Base-by-base conservation (phyloP, 441 rosid species). In the Flueggea neowawraea region DNA sequence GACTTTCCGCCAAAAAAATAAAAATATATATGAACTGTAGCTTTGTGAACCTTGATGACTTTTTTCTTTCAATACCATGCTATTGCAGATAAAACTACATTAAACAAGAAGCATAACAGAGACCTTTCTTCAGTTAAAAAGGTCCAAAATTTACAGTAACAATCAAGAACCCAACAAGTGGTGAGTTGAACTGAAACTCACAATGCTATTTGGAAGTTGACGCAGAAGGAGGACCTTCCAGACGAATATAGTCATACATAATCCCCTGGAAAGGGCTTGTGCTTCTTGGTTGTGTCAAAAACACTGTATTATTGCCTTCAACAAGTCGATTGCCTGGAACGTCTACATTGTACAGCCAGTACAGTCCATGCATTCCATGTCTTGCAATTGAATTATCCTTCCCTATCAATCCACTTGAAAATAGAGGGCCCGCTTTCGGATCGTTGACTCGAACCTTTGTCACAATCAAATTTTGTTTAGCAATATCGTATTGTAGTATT, bases 191-290 rank as follows among this genome's bases (percentile, higher is more conserved):
- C 6, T 33, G 39, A 33, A 33, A 33, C 39, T 33, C n/a, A n/a
- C n/a, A 33, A 6, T 33, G 4, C 39, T 33, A 33, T 4, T 36
- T 36, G 41, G 41, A 36, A 36, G 10, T 22, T 1, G 45, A 11
- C 1, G 50, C 4, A 0, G 50, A 9, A 10, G 52, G 13, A 12
- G 94, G 92, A 16, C 76, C 83, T 85, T 91, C 96, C 0, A 89
- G 74, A 13, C 96, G 88, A 51, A 91, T 75, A 68, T 87, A 89
- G 64, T 91, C 97, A 54, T 85, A 91, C 96, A 91, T 89, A 68
- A 87, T 63, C 44, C 95, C 96, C 51, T 82, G 82, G 8, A 91
- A 73, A 43, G 89, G 77, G 54, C 79, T 72, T 12, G 44, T 6
- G 60, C 62, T 68, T 36, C 69, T 71, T 3, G 87, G 58, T 68